Base-by-base conservation (phyloP, 2,329 filamentous ascomycete genomes). In the Aureobasidium leucospermi region DNA sequence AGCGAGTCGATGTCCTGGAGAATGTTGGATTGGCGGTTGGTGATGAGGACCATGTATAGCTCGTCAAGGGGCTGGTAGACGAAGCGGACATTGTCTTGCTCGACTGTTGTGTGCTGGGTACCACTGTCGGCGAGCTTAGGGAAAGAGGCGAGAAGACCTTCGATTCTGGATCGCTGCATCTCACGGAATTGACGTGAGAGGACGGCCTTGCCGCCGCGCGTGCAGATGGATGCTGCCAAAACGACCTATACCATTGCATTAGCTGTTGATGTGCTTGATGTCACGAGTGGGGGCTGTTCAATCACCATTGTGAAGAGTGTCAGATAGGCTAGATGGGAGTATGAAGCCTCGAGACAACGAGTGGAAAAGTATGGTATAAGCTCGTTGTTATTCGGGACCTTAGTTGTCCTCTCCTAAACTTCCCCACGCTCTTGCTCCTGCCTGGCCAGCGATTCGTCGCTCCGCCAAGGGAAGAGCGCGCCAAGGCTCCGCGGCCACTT, bases 41-140 rank as follows among this genome's bases (percentile, higher is more conserved):
- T 99, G 77, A 99, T 97, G 70, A 99, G 85, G 66, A 99, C 93
- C 85, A 99, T 97, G 83, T 99, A 99, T 65, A 99, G 86, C 80
- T 99, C 95, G 78, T 99, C 95, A 65, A 99, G 83, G 62, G 94
- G 95, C 75, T 99, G 94, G 81, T 99, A 99, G 61, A 99, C 94
- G 73, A 96, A 99, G 78, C 94, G 93, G 71, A 99, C 94, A 79
- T 96, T 97, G 79, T 99, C 95, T 77, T 97, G 92, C 77, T 99
- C 94, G 69, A 97, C 92, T 6, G 90, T 99, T 31, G 94, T 99
- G 76, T 99, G 94, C 76, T 99, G 94, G 56, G 91, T 96, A 63
- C 92, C 89, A 63, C 89, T 91, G 75, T 96, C 92, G 70, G 94
- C 92, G 61, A 97, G 88, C 79, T 99, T 99, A 59, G 94, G 95